Evolutionary conservation across 345 rosid species (phyloP).

Genomic region (Barbarea vulgaris): DNA sequence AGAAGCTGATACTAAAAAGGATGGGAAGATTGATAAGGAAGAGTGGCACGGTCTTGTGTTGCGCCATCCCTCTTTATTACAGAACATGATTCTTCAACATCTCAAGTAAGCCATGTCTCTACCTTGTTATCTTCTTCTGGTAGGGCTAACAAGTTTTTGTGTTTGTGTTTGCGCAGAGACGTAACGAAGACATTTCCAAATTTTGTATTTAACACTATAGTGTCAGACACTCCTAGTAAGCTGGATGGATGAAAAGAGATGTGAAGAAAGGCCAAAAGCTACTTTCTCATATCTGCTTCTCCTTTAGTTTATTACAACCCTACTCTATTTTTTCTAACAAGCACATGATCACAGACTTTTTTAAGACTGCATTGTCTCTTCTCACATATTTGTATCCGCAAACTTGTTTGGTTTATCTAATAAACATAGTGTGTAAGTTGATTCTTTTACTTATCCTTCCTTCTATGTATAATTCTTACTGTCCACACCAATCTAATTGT

Average conservation of each 20-base stretch:
- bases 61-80: conserved; percentile 71
- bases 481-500: conserved; percentile 25
- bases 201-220: conserved; percentile 80
- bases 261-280: too few species aligned
- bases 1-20: conserved; percentile 73
- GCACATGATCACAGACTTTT: background rate
- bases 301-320: too few species aligned
- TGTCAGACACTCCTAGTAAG: conserved; percentile 5
- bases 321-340: too few species aligned
- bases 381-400: background rate
- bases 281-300: too few species aligned
- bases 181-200: conserved; percentile 79
- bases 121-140: background rate
- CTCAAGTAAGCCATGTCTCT: conserved; percentile 59
- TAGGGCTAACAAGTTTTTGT: background rate
- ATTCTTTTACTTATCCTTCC: background rate
- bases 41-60: conserved; percentile 73
- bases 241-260: conserved; percentile 12
- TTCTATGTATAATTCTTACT: background rate
- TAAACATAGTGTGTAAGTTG: background rate
- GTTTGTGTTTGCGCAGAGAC: conserved; percentile 62
- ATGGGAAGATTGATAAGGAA: conserved; percentile 77
- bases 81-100: conserved; percentile 72
- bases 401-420: background rate
- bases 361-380: background rate